Conservation (phyloP, 75 land plant species). For the Larix kaempferi region DNA sequence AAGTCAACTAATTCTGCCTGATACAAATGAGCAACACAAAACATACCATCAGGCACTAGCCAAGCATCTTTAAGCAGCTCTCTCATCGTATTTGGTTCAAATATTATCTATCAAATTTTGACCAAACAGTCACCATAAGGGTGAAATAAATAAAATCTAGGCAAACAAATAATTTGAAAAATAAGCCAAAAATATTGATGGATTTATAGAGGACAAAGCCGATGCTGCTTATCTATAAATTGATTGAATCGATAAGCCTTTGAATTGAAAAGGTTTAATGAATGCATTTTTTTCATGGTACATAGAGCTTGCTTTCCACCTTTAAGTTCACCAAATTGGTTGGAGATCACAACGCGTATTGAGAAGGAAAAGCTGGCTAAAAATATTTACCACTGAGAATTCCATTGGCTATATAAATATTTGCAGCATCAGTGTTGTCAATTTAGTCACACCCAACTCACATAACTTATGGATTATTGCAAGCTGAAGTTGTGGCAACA, state of each 20-base stretch:
- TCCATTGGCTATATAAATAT: constrained; percentile 45
- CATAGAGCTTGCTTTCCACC: background rate
- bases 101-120: background rate
- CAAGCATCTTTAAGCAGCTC: too few relatives aligned
- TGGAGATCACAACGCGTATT: constrained; percentile 42
- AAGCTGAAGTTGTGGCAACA: constrained; percentile 38
- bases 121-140: background rate
- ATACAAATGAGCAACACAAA: background rate
- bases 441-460: constrained; percentile 81
- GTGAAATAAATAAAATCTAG: too few relatives aligned
- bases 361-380: constrained; percentile 58
- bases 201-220: background rate
- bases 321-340: constrained; percentile 33
- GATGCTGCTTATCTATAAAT: background rate
- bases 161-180: background rate
- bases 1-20: background rate
- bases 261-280: background rate
- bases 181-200: background rate
- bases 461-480: constrained; percentile 63
- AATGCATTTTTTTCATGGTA: background rate
- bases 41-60: too few relatives aligned
- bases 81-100: background rate
- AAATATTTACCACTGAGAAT: constrained; percentile 58
- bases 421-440: constrained; percentile 75
- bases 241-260: background rate